Percentiles rank a stretch among this genome's conserved stretches.
Evolutionary conservation across 768 basidiomycete genomes (phyloP).

Genomic region (Tulasnella sp.): DNA sequence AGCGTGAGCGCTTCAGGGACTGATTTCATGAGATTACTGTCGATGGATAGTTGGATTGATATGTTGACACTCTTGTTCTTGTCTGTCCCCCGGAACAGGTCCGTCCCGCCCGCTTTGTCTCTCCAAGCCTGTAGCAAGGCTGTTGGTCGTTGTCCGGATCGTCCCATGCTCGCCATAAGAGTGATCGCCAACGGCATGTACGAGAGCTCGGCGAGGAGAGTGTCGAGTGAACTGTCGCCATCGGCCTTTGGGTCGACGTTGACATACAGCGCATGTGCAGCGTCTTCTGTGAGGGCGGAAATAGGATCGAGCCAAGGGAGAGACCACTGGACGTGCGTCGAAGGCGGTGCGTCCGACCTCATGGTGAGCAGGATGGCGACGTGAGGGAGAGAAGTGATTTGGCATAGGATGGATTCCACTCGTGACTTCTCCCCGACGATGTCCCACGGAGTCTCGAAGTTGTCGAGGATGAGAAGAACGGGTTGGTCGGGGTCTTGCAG

Average conservation of each 20-base stretch:
- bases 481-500: constrained; percentile 22
- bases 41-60: neutral
- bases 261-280: neutral
- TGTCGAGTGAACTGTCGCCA: neutral
- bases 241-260: neutral
- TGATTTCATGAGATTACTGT: neutral
- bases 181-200: constrained; percentile 1
- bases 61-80: neutral
- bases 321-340: neutral
- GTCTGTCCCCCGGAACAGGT: neutral
- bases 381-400: constrained; percentile 22
- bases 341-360: constrained; percentile 16
- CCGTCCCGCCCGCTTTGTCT: constrained; percentile 30
- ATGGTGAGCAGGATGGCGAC: constrained; percentile 30
- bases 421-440: constrained; percentile 19
- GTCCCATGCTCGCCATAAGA: neutral
- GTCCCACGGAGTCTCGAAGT: constrained; percentile 35
- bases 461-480: constrained; percentile 30
- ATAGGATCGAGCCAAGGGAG: neutral
- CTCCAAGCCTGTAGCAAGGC: neutral
- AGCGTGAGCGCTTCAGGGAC: neutral
- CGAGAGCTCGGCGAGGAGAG: neutral
- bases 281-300: constrained; percentile 12
- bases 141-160: neutral
- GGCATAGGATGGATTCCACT: constrained; percentile 23